These are phyloP conservation scores for Pelargonium myrrhifolium DNA, from an alignment of 441 rosid genomes.

Conservation along the genomic window DNA sequence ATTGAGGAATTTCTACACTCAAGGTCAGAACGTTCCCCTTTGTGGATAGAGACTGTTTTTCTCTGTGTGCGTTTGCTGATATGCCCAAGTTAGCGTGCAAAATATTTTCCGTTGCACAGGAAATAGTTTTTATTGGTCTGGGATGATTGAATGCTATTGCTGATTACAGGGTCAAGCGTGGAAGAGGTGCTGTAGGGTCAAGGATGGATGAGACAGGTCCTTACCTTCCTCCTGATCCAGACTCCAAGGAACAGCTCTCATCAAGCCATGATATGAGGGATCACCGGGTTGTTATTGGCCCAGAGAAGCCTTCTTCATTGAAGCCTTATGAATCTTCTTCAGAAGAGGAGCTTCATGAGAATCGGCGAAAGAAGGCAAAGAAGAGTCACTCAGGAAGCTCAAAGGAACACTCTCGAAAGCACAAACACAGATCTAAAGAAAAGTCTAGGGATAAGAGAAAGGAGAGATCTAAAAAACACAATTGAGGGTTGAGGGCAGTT, in stretches of 20 bases:
- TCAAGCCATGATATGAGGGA: constrained; percentile 25
- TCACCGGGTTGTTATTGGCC: constrained; percentile 30
- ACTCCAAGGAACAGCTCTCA: constrained; percentile 20
- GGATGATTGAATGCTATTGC: no score
- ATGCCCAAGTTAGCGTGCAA: no score
- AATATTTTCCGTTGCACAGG: no score
- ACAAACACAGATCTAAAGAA: constrained; percentile 36
- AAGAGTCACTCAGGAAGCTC: constrained; percentile 31
- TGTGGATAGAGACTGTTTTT: not conserved
- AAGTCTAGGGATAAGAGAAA: constrained; percentile 40
- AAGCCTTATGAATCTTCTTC: constrained; percentile 27
- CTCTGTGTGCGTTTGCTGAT: no score
- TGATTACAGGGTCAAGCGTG: constrained; percentile 50
- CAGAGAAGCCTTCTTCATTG: constrained; percentile 37
- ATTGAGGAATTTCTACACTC: constrained; percentile 67
- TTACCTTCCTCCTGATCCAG: constrained; percentile 33
- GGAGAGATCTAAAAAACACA: constrained; percentile 33
- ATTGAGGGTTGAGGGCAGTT: not conserved
- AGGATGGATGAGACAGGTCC: constrained; percentile 88
- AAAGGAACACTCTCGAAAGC: no score
- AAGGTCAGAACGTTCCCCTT: constrained; percentile 35
- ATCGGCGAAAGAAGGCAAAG: constrained; percentile 30
- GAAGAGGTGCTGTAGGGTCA: constrained; percentile 84
- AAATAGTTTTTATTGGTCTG: no score
- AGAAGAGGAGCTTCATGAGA: constrained; percentile 33